Evolutionary conservation across 1,284 basidiomycete genomes (phyloP), one percentile per base, ranked within the genome.

Genomic region (Heterobasidion annosum): DNA sequence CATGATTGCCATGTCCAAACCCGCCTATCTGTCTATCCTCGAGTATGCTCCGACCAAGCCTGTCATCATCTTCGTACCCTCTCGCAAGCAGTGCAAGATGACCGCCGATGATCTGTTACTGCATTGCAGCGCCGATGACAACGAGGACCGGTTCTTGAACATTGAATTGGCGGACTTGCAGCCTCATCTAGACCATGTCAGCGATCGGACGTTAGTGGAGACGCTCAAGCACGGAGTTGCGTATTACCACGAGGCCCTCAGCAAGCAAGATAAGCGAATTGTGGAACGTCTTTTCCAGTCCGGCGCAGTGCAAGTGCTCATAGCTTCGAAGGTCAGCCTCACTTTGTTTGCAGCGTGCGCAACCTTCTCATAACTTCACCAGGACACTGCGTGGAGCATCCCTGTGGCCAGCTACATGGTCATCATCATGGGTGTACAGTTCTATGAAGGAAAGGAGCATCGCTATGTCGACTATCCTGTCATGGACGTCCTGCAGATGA

Each of bases 1-100:
- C 54, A 99, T 99, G 96, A 91, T 99, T 56, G 83, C 94, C 35
- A 99, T 99, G 97, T 96, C 95, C 32, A 99, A 99, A 68, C 97
- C 96, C 0, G 92, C 95, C 0, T 99, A 98, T 67, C 81, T 99
- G 13, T 86, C 95, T 33, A 92, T 98, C 61, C 75, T 88, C 45
- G 96, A 99, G 67, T 86, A 96, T 64, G 87, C 96, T 0, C 79
- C 85, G 0, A 80, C 82, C 8, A 91, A 92, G 62, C 94, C 95
- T 0, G 91, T 93, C 58, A 89, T 99, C 59, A 75, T 91, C 57
- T 99, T 99, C 62, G 95, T 99, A 1, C 91, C 95, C 0, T 94
- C 92, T 16, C 81, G 96, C 43, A 89, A 93, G 60, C 97, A 99
- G 69, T 97, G 93, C 66, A 88, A 90, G 53, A 69, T 96, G 32